Percentiles rank a stretch among this genome's conserved stretches.
These are phyloP conservation scores for Penicillium griseofulvum DNA, from an alignment of 2,329 filamentous ascomycete genomes.

Conservation along the genomic window DNA sequence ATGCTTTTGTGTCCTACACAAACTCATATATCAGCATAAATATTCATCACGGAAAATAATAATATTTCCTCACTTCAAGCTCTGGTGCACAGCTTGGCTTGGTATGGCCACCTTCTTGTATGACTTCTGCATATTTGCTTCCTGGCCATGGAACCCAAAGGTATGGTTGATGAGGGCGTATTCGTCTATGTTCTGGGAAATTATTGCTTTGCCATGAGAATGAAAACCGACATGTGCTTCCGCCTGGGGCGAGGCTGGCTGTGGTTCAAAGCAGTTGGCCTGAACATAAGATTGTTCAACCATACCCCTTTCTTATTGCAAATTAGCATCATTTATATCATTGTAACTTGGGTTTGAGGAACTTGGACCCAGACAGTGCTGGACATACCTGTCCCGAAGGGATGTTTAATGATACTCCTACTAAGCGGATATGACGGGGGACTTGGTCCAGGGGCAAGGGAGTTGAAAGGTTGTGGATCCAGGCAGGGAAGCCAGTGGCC, in stretches of 20 bases:
- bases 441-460: not conserved
- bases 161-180: no score
- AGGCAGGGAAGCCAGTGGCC: not conserved
- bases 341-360: no score
- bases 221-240: no score
- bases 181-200: no score
- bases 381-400: not conserved
- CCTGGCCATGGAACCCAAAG: no score
- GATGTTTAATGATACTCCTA: not conserved
- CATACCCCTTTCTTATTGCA: no score
- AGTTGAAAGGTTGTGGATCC: not conserved
- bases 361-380: not conserved
- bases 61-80: not conserved
- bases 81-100: not conserved
- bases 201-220: no score
- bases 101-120: not conserved
- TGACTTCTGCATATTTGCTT: not conserved
- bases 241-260: no score
- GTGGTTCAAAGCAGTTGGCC: no score
- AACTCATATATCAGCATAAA: not conserved
- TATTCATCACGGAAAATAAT: not conserved
- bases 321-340: no score
- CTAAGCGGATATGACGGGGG: not conserved
- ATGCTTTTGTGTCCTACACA: not conserved
- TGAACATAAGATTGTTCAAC: no score